These are phyloP conservation scores for Acacia confusa DNA, from an alignment of 306 rosid species.

Conservation along the genomic window DNA sequence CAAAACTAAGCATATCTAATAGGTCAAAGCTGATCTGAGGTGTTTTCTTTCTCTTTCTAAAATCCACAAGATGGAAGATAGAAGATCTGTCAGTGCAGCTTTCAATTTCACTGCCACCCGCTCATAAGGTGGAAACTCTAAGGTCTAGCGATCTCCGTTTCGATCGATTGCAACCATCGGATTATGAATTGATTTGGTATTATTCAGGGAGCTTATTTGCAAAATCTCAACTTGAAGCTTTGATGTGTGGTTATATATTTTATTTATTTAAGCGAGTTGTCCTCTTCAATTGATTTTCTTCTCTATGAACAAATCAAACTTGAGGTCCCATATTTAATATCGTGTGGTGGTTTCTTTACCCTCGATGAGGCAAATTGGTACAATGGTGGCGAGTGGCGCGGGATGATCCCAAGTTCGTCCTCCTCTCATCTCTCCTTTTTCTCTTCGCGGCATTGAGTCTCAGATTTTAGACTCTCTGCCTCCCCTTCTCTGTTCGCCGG, in stretches of 20 bases:
- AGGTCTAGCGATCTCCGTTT: constrained; percentile 45
- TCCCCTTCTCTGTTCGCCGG: too few relatives aligned
- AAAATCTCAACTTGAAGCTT: constrained; percentile 30
- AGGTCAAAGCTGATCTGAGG: too few relatives aligned
- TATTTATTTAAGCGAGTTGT: constrained; percentile 37
- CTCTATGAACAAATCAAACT: neutral
- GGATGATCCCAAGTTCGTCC: too few relatives aligned
- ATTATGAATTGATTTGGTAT: constrained; percentile 41
- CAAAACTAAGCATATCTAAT: too few relatives aligned
- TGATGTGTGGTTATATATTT: constrained; percentile 2
- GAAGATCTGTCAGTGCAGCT: constrained; percentile 50
- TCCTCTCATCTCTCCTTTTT: too few relatives aligned
- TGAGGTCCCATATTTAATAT: constrained; percentile 2
- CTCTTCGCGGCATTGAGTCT: too few relatives aligned
- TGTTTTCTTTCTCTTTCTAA: too few relatives aligned
- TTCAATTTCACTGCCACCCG: constrained; percentile 36
- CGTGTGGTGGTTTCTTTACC: neutral
- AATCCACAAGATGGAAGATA: too few relatives aligned
- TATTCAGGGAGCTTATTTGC: neutral
- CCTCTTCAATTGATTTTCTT: constrained; percentile 23
- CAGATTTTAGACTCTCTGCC: too few relatives aligned
- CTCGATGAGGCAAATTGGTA: too few relatives aligned
- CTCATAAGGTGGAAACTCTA: constrained; percentile 37
- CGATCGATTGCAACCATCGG: constrained; percentile 56
- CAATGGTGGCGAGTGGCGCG: too few relatives aligned